Evolutionary conservation across 169 alveolate genomes (phyloP).

Genomic region (Cryptosporidium muris): DNA sequence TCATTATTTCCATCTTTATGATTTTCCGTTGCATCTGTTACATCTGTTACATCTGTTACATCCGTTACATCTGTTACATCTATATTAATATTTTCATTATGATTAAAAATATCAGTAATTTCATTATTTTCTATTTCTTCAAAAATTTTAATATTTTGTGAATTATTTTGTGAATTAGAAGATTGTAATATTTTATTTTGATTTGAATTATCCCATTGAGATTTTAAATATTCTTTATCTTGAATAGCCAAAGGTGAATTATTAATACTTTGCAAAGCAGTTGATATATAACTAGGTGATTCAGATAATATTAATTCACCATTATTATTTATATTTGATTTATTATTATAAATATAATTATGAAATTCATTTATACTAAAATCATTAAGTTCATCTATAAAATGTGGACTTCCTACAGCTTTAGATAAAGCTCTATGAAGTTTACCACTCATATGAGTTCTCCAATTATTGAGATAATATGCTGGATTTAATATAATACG

Average conservation of each 20-base stretch:
- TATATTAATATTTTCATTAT: constrained; percentile 10
- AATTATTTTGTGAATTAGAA: background rate
- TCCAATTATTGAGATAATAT: constrained; percentile 66
- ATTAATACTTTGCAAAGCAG: no score
- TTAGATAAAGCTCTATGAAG: constrained; percentile 59
- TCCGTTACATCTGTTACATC: constrained; percentile 4
- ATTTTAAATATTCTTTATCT: no score
- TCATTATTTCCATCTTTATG: background rate
- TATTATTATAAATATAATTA: no score
- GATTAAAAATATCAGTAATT: background rate
- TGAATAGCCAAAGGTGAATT: no score
- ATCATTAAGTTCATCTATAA: constrained; percentile 37
- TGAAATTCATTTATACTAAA: constrained; percentile 14
- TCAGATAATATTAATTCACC: no score
- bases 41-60: constrained; percentile 3
- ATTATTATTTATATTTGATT: no score
- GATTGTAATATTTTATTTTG: no score
- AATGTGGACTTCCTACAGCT: constrained; percentile 69
- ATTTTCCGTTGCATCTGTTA: background rate
- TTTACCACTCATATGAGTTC: constrained; percentile 68
- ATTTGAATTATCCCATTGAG: no score
- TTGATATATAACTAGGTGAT: no score
- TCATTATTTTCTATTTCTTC: background rate
- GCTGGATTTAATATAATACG: constrained; percentile 67
- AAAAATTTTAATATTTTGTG: constrained; percentile 1